Base-by-base conservation (phyloP, 2,329 filamentous ascomycete genomes). In the Diaporthe amygdali region DNA sequence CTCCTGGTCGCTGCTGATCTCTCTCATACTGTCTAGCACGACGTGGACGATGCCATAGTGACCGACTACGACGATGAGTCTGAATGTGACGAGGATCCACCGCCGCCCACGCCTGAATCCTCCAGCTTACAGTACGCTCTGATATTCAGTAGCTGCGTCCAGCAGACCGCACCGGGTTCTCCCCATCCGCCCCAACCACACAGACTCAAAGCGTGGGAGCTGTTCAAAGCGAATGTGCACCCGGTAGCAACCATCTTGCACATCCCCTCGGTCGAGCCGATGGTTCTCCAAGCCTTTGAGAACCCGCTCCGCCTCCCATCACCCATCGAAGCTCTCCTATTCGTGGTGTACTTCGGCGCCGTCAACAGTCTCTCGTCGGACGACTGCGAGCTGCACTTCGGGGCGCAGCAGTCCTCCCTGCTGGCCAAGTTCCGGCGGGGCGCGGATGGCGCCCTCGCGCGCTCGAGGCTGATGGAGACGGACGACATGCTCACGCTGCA, bases 401-500 rank as follows among this genome's bases (percentile, higher is more conserved):
- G 59, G 14, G 20, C 25, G 2, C 22, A n/a, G 25, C 59, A 64
- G n/a, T 1, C 59, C 3, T 0, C 5, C 9, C 8, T 64, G 8
- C 39, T 64, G n/a, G 22, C 39, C 25, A 17, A 3, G 27, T 25
- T 64, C 34, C 63, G 63, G 10, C 22, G 87, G 66, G 89, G 87
- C 0, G 81, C 87, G 12, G 88, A 90, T 68, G 84, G 89, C 72
- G 86, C 88, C 0, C 81, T 92, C 3, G 83, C 89, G 2, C 86
- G 87, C 71, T 89, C 88, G 2, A 85, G 86, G 66, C 89, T 91
- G 46, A 80, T 92, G 6, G 86, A 86, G 49, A 87, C 87, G 0
- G 86, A 87, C 0, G 88, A 91, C 66, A 75, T 91, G 1, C 82
- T 84, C 15, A 85, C 91, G 3, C 77, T 92, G 15, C 89, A 91